Evolutionary conservation across 106 monocot species (phyloP), one percentile per base, ranked within the genome.

Genomic region (Acorus gramineus): DNA sequence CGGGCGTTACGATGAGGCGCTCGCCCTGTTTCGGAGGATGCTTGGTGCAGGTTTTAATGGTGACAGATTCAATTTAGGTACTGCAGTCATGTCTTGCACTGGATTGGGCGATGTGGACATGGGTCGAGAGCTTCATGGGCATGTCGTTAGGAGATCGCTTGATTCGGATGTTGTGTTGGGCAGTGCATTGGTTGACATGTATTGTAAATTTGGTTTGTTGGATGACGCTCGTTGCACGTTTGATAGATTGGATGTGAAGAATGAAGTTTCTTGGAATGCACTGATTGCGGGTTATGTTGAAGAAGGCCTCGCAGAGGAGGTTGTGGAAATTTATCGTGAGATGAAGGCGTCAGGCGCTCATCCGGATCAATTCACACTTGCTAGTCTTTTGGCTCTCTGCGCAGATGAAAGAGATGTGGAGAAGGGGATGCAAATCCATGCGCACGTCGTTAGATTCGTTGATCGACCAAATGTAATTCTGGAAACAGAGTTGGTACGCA

Each of bases 371-470:
- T 55, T 53, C 11, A 74, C 67, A 11, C 51, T 67, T 53, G 28
- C 56, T 42, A 75, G 55, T 50, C 55, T 75, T 11, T 53, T 75
- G 11, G 14, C 47, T 11, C 61, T 68, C 7, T 60, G 48, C 55
- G 47, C 55, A 3, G 47, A 55, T 14, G 13, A 42, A 43, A 14
- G 46, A 12, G 43, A 55, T 55, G 28, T 8, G 55, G 48, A 53
- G 4, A 46, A 47, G n/a, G 74, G 65, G 60, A 74, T 56, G 47
- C 59, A 68, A 47, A 61, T 75, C 47, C 74, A 75, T 49, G 46
- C 55, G 4, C 56, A 63, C n/a, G 8, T 63, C 8, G 8, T 75
- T n/a, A 68, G 49, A 56, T 48, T 4, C 46, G 8, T 48, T 3
- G 3, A 44, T 56, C 28, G 11, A 53, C 48, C 14, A 50, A 68